Conservation (phyloP, 441 rosid species). For the Arabidopsis hybrid region DNA sequence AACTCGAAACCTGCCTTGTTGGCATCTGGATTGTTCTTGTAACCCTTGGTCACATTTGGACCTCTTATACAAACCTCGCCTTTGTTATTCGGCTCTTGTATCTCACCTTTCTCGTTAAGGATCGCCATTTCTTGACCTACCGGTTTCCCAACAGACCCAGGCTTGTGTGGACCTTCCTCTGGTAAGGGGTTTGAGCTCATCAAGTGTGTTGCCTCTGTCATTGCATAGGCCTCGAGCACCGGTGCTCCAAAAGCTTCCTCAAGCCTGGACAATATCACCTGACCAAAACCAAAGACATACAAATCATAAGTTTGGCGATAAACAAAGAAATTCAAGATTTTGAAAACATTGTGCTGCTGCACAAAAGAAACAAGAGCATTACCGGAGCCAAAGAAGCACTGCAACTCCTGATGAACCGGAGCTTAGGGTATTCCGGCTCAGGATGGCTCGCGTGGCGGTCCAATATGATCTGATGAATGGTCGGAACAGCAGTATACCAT, state of each 20-base stretch:
- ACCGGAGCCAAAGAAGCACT: constrained; percentile 88
- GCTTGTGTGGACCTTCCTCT: constrained; percentile 73
- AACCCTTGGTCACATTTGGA: constrained; percentile 81
- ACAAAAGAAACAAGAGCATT: constrained; percentile 11
- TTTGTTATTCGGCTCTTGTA: constrained; percentile 47
- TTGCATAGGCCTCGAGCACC: constrained; percentile 90
- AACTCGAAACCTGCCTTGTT: constrained; percentile 74
- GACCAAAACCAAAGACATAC: constrained; percentile 5
- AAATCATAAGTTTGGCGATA: not conserved
- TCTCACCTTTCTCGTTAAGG: constrained; percentile 68
- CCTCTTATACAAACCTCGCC: constrained; percentile 93
- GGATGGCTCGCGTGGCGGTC: constrained; percentile 72
- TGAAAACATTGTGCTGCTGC: not conserved
- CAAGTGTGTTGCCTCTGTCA: constrained; percentile 87
- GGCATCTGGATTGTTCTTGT: constrained; percentile 85
- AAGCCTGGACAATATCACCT: constrained; percentile 66
- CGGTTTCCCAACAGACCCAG: constrained; percentile 89
- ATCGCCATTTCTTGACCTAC: constrained; percentile 86
- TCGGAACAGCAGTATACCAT: constrained; percentile 95
- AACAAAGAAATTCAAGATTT: not conserved
- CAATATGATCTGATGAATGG: constrained; percentile 84
- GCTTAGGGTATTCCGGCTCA: constrained; percentile 66
- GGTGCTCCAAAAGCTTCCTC: constrained; percentile 85
- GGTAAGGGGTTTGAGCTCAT: constrained; percentile 88
- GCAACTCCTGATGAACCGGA: constrained; percentile 86